Base-by-base conservation (phyloP, 768 basidiomycete genomes). In the Porphyrellus cyaneotinctus region DNA sequence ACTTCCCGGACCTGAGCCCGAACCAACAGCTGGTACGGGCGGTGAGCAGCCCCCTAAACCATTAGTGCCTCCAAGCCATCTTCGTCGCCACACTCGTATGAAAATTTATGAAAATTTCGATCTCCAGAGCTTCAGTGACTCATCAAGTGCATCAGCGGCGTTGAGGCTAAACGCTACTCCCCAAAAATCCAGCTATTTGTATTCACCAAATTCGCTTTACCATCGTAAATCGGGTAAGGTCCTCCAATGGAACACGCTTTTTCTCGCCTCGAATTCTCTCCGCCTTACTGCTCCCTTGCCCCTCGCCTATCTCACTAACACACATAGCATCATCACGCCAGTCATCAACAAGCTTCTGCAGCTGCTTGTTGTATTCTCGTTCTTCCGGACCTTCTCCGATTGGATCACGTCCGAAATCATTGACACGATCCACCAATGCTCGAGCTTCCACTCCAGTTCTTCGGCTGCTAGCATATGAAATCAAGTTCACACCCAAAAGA, bases 171-270 rank as follows among this genome's bases (percentile, higher is more conserved):
- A 28, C 26, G 26, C 26, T 28, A 28, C 26, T 28, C 9, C 9
- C 26, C 4, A 4, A 9, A 28, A 28, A 28, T 28, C 26, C 26
- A 28, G 26, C 26, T 28, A 28, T 9, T 28, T 28, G 9, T 28
- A 28, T 17, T 43, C n/a, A 85, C 81, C 82, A 95, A 41, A 95
- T 95, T 47, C 91, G 78, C 65, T 95, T 95, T 42, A 95, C 88
- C 94, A 97, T 97, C 18, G 93, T 95, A 75, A 89, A 97, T 50
- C 94, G 72, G 31, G 91, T 95, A 44, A 97, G 78, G 64, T 95
- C 91, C 66, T 97, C 93, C 45, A 97, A 70, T 53, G 82, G 81
- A 51, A 90, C 78, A 42, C 84, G 75, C 51, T 80, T 84, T 50
- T 60, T 72, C 17, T 53, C 66, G 18, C 64, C 68, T 14, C 62